Base-by-base conservation (phyloP, 2,329 filamentous ascomycete genomes). In the Aspergillus tanneri region DNA sequence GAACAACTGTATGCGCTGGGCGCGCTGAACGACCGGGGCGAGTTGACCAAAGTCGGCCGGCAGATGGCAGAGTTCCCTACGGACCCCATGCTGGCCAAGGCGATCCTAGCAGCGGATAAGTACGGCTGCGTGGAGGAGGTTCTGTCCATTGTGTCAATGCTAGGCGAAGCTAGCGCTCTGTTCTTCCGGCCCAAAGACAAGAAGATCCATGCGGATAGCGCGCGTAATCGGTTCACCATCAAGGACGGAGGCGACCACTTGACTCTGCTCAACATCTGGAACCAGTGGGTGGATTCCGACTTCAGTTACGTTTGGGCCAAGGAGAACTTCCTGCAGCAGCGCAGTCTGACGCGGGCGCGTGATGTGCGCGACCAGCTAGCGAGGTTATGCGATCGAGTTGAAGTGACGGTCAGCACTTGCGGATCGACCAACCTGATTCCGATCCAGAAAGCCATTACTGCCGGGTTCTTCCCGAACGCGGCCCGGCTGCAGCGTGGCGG, bases 111-210 rank as follows among this genome's bases (percentile, higher is more conserved):
- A 0, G 89, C 92, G 0, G 88, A 93, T 68, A 87, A 90, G 59
- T 87, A 92, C 57, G 88, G 88, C n/a, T 96, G 92, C 60, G 89
- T 96, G 0, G 89, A 95, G 50, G 93, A 99, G 70, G 84, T 97
- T 0, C 76, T 99, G 12, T 90, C 88, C 0, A 89, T 97, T 40
- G 89, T 97, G n/a, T 84, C 91, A 34, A 96, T 97, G 88, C 80
- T 97, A 0, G 84, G 87, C 52, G 93, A 97, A 72, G 84, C 88
- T 2, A 90, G 86, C 3, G 86, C 90, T 0, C 80, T 99, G 4
- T 99, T 96, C 76, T 95, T 95, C 78, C 81, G 90, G 0, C 91
- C 93, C 16, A 96, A 96, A 66, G 91, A 99, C 72, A 96, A 97
- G 77, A 96, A 96, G 68, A 86, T 96, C 22, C 89, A 96, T 63